phyloP scores from a whole-genome alignment of 768 basidiomycete species.

The Boletus subcaerulescens region DNA sequence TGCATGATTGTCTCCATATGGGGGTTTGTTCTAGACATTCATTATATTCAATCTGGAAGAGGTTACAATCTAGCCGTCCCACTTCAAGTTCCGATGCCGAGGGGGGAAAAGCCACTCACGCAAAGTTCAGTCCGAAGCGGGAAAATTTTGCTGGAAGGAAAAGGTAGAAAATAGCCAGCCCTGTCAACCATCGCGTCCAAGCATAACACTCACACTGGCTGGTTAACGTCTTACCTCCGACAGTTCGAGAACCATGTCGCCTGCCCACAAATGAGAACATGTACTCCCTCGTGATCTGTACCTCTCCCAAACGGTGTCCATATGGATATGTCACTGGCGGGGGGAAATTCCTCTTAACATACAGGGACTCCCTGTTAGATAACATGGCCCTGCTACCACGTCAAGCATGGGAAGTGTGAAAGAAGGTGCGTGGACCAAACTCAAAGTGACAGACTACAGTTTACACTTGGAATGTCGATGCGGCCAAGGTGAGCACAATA shows the following conservation, averaged over 20 bases:
- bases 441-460: not conserved
- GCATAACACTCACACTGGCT: not conserved
- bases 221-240: not conserved
- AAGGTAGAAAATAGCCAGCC: not conserved
- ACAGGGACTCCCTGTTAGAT: not conserved
- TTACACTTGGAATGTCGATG: not conserved
- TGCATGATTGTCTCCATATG: not conserved
- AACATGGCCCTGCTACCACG: not conserved
- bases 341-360: too few relatives aligned
- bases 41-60: not conserved
- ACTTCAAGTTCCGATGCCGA: not conserved
- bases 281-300: not conserved
- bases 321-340: not conserved
- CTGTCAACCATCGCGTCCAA: not conserved
- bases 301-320: not conserved
- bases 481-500: not conserved
- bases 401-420: not conserved
- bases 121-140: not conserved
- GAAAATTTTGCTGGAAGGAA: not conserved
- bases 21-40: not conserved
- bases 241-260: not conserved
- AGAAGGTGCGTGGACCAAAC: too few relatives aligned
- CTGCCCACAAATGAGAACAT: not conserved
- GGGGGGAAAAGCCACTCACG: too few relatives aligned
- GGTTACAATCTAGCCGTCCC: not conserved